These are phyloP conservation scores for Primulina eburnea DNA, from an alignment of 257 asterid species.

Conservation along the genomic window DNA sequence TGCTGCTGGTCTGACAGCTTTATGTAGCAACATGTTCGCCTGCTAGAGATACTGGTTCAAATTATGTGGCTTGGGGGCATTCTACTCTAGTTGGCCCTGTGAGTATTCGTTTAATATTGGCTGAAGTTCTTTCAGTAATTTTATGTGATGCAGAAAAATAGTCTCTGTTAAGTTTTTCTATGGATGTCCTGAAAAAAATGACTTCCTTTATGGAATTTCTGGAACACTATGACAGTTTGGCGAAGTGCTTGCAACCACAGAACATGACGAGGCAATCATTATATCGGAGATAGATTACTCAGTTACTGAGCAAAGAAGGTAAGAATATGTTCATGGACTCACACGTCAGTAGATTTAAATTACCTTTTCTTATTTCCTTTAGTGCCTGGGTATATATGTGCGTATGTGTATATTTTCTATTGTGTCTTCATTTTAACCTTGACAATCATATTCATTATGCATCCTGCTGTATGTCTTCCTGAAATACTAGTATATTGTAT, in stretches of 20 bases:
- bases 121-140: constrained; percentile 8
- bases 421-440: neutral
- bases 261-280: constrained; percentile 68
- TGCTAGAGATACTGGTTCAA: constrained; percentile 65
- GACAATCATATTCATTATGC: constrained; percentile 5
- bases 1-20: constrained; percentile 42
- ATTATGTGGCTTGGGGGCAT: constrained; percentile 93
- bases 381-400: neutral
- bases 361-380: neutral
- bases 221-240: constrained; percentile 59
- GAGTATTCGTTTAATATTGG: constrained; percentile 31
- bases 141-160: constrained; percentile 2
- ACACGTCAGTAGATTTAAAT: constrained; percentile 13
- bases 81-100: constrained; percentile 94
- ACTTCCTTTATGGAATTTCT: constrained; percentile 14
- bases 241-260: constrained; percentile 89
- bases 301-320: constrained; percentile 78
- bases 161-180: constrained; percentile 12
- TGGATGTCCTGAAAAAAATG: constrained; percentile 1
- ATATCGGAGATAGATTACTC: constrained; percentile 84
- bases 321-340: constrained; percentile 13
- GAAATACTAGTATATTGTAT: neutral
- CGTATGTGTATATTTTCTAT: neutral
- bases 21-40: constrained; percentile 92
- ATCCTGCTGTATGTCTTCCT: neutral